Conservation (phyloP, 1,284 basidiomycete species). For the Grifola frondosa region DNA sequence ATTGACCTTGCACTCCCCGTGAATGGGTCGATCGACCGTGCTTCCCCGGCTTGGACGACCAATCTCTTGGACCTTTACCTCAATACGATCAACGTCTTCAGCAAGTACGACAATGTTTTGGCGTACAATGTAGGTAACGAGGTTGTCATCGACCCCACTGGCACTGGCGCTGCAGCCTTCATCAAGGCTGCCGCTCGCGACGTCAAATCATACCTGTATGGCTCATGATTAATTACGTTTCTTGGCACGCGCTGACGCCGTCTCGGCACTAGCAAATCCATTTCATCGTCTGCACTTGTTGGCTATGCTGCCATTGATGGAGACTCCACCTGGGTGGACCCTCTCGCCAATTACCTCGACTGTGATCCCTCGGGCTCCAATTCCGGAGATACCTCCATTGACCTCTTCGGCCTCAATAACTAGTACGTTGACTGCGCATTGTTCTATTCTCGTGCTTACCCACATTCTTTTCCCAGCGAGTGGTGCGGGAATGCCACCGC, state of each 20-base stretch:
- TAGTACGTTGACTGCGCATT: constrained; percentile 49
- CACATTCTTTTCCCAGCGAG: constrained; percentile 42
- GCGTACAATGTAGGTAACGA: constrained; percentile 91
- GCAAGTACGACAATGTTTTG: constrained; percentile 81
- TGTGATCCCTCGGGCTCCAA: constrained; percentile 63
- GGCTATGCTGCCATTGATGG: constrained; percentile 89
- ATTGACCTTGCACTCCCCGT: constrained; percentile 83
- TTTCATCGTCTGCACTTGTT: constrained; percentile 68
- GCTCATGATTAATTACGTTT: constrained; percentile 7
- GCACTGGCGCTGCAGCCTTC: constrained; percentile 71
- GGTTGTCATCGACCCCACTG: constrained; percentile 61
- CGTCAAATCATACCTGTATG: constrained; percentile 80
- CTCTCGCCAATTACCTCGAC: constrained; percentile 77
- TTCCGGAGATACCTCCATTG: constrained; percentile 67
- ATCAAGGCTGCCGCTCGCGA: constrained; percentile 92
- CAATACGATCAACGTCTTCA: constrained; percentile 75
- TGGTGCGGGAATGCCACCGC: constrained; percentile 76
- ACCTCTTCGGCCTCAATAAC: constrained; percentile 83
- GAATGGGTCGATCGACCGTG: constrained; percentile 85
- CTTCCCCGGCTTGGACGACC: constrained; percentile 77
- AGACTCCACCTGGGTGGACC: constrained; percentile 59
- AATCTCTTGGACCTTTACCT: constrained; percentile 82
- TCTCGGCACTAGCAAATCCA: constrained; percentile 52
- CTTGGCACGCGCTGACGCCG: constrained; percentile 4
- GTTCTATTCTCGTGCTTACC: constrained; percentile 3